Evolutionary conservation across 768 basidiomycete genomes (phyloP), one percentile per base, ranked within the genome.

Genomic region (Termitomyces sp.): DNA sequence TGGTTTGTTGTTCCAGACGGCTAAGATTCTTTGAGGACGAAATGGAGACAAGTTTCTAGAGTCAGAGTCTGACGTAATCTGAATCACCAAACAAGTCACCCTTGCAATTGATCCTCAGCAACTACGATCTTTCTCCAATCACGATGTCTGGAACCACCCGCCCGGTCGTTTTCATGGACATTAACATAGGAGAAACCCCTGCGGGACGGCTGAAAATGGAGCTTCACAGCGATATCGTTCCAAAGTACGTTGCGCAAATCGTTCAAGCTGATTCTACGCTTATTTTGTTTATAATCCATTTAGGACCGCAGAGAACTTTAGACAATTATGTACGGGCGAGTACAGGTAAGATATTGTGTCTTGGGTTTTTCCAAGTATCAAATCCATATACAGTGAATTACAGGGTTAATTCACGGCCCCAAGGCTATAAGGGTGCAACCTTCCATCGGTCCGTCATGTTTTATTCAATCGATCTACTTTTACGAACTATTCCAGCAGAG

Each of bases 271-370:
- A 57, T 24, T n/a, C 37, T 18, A 57, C 33, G 20, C 51, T 30
- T 48, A 22, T 42, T 37, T 27, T 24, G 4, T 37, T 16, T 4
- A 39, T 18, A 27, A 27, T 24, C 6, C 24, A 39, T 54, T 44
- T 64, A 97, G 95, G 68, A 98, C 96, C 2, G 94, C 95, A 8
- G 96, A 99, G 75, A 99, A 98, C 77, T 98, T 98, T 68, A 81
- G 97, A 61, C 96, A 98, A 67, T 77, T 98, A 30, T 98, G 96
- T 69, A 98, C 95, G 2, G 97, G 97, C n/a, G 96, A 98, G 75
- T 91, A 85, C 73, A 83, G 93, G 91, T 95, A 67, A 54, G 78
- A 62, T 15, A 30, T 42, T n/a, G 12, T 34, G 49, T 2, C 24
- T 45, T 15, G 33, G 24, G 20, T 48, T 60, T 54, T 63, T 8